These are phyloP conservation scores for button mushroom (Agaricus bisporus) DNA, from an alignment of 768 basidiomycete species.

Conservation along the genomic window DNA sequence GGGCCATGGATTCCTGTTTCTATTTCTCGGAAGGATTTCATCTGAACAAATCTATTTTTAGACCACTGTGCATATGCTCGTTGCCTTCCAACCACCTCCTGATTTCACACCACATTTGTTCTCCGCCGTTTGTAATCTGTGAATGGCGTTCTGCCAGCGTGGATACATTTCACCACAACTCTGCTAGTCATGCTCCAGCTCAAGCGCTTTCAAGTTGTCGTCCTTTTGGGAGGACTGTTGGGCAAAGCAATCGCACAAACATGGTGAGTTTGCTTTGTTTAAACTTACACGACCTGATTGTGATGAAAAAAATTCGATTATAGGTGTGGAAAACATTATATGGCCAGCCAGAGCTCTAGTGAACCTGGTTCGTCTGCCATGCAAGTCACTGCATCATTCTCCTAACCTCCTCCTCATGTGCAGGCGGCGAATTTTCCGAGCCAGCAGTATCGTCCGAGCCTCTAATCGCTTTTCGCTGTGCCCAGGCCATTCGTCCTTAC, in stretches of 20 bases:
- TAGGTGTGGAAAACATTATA: constrained; percentile 14
- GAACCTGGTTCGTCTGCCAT: constrained; percentile 6
- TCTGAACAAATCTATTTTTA: neutral
- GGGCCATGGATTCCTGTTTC: neutral
- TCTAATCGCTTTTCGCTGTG: constrained; percentile 54
- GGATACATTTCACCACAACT: neutral
- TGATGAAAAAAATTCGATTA: neutral
- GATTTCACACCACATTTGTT: neutral
- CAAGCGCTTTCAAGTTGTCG: neutral
- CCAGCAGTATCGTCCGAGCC: constrained; percentile 17
- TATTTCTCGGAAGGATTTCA: too few species aligned
- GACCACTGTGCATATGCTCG: neutral
- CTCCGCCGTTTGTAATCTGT: neutral
- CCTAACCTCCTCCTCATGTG: constrained; percentile 17
- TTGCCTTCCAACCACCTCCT: neutral
- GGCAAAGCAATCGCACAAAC: constrained; percentile 1
- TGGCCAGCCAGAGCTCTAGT: neutral
- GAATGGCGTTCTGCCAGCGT: neutral
- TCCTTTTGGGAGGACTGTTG: neutral
- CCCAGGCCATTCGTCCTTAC: constrained; percentile 54
- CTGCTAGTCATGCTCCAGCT: constrained; percentile 1
- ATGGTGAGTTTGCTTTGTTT: neutral
- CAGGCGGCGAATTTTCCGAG: constrained; percentile 28
- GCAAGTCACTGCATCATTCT: neutral
- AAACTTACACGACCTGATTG: neutral